Evolutionary conservation across 768 basidiomycete genomes (phyloP), one percentile per base, ranked within the genome.

Genomic region (Termitomyces sp.): DNA sequence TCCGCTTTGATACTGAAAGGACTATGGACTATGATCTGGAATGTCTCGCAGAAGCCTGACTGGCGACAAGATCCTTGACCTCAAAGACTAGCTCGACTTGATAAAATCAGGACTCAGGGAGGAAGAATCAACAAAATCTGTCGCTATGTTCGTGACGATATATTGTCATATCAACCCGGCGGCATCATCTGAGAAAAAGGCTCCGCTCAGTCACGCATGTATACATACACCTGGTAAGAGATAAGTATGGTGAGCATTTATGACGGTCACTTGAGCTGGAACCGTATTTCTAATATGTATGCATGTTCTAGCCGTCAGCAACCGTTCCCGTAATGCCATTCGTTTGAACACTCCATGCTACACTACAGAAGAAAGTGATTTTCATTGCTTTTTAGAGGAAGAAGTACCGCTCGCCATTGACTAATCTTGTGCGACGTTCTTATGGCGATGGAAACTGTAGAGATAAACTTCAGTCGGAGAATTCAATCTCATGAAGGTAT

Each of bases 401-500:
- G 22, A 18, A 44, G 46, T 8, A 47, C 28, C 28, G 47, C 31
- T 31, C 20, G 48, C 20, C 48, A 2, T 49, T 26, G 20, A 8
- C 10, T 10, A 39, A 24, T 10, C 52, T 39, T 79, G 76, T 75
- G 63, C 1, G 69, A 77, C 54, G 74, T 76, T 9, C 66, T 70
- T 5, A 65, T 78, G 1, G 72, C 70, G 4, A 70, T 78, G 4
- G 76, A 78, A 64, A 80, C 77, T 0, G 70, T 73, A 1, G 62
- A 68, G 2, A 75, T 76, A 0, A 73, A 74, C 0, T 76, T 75
- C 49, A 73, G 74, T 13, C n/a, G 18, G 18, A 7, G 7, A 2
- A 36, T 36, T 16, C 2, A 36, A 15, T 16, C 34, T 15, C 36
- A 6, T 37, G 15, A 16, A 37, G 15, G 7, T 3, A 20, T 4